Conservation (phyloP, 163 green algal genomes). For the Scenedesmus sp. region DNA sequence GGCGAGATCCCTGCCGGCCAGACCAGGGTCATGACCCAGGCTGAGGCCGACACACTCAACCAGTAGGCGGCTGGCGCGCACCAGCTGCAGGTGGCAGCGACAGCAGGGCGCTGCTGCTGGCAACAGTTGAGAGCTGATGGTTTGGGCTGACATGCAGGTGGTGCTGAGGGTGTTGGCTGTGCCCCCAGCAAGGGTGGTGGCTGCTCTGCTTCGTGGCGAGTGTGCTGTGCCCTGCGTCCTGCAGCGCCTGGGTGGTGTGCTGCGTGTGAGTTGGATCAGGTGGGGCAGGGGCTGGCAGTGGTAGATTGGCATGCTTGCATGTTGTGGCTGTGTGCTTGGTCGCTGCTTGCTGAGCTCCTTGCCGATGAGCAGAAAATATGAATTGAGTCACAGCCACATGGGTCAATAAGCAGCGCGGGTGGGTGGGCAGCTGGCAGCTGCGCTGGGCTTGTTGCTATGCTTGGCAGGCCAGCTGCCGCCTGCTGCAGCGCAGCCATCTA, state of each 20-base stretch:
- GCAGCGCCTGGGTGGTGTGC: neutral
- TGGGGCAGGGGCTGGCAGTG: neutral
- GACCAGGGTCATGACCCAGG: slow-evolving; percentile 50
- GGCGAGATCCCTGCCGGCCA: slow-evolving; percentile 40
- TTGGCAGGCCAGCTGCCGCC: neutral
- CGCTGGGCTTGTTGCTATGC: neutral
- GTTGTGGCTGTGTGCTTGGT: neutral
- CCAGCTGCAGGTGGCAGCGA: neutral
- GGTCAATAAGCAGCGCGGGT: neutral
- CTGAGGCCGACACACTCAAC: slow-evolving; percentile 52
- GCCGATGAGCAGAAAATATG: neutral
- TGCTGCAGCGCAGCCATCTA: neutral
- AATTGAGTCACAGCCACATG: neutral
- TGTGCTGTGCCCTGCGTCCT: slow-evolving; percentile 2
- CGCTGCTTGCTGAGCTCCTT: neutral
- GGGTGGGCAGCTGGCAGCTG: neutral
- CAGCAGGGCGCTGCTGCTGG: neutral
- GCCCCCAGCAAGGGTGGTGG: neutral
- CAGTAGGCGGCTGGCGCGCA: slow-evolving; percentile 17
- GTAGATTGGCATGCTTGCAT: neutral
- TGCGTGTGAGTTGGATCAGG: neutral
- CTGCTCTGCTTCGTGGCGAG: neutral
- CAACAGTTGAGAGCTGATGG: neutral
- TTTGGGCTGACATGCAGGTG: neutral
- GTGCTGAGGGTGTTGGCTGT: neutral